Conservation (phyloP, 306 rosid species). For the Gastrolobium bilobum region DNA sequence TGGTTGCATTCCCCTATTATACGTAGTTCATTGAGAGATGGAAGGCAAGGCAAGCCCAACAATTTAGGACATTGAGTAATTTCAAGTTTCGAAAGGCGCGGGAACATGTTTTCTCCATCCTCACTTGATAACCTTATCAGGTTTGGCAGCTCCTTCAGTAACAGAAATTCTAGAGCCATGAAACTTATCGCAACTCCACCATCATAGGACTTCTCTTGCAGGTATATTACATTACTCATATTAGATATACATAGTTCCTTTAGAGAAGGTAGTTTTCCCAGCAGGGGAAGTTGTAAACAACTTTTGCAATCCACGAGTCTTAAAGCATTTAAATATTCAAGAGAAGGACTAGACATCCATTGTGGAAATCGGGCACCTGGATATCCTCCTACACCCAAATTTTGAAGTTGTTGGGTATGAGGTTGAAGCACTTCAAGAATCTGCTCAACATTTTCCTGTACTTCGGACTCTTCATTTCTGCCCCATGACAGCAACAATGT, state of each 20-base stretch:
- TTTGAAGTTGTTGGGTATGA: neutral
- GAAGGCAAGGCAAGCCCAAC: constrained; percentile 11
- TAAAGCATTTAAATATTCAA: neutral
- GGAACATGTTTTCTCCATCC: constrained; percentile 33
- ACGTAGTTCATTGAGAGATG: constrained; percentile 21
- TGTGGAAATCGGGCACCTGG: neutral
- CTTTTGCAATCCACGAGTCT: neutral
- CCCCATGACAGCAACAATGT: neutral
- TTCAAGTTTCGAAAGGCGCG: neutral
- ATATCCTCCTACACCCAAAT: constrained; percentile 8
- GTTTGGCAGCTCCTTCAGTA: neutral
- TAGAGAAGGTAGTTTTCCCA: constrained; percentile 33
- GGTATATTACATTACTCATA: neutral
- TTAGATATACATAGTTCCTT: neutral
- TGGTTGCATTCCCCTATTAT: too few species aligned
- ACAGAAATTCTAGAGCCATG: neutral
- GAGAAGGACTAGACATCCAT: constrained; percentile 23
- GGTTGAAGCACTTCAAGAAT: constrained; percentile 34
- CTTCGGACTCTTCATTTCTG: neutral
- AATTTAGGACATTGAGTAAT: constrained; percentile 27
- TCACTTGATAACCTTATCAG: constrained; percentile 2
- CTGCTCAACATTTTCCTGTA: neutral
- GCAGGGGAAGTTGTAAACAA: neutral
- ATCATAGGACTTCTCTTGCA: neutral
- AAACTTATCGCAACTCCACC: constrained; percentile 10